Conservation (phyloP, 805 yeast species). For the Maudiozyma turicensis region DNA sequence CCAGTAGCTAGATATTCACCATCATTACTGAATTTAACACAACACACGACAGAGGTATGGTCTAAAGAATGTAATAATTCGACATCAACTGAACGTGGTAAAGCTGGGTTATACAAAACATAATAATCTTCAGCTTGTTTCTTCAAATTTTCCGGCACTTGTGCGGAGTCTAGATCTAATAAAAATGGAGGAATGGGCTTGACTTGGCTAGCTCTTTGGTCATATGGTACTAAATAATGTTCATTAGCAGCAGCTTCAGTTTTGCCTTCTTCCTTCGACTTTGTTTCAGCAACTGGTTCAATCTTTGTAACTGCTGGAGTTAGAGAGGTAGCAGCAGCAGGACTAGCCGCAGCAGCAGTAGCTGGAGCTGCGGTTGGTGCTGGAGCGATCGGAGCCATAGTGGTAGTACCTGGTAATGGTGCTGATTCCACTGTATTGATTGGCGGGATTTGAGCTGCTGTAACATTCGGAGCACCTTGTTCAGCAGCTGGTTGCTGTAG, state of each 20-base stretch:
- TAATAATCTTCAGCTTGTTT: slow-evolving; percentile 80
- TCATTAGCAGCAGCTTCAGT: slow-evolving; percentile 1
- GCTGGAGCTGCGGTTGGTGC: not conserved
- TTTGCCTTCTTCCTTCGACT: slow-evolving; percentile 5
- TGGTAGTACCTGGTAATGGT: not conserved
- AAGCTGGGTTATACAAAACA: slow-evolving; percentile 82
- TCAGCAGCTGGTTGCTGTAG: slow-evolving; percentile 3
- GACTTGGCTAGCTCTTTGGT: slow-evolving; percentile 40
- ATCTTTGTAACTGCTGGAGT: not conserved
- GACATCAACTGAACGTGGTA: slow-evolving; percentile 68
- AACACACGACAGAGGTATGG: slow-evolving; percentile 92
- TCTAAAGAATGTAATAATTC: slow-evolving; percentile 83
- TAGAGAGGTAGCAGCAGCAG: not conserved
- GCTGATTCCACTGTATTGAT: not conserved
- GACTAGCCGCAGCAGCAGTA: not conserved
- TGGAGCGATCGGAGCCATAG: not conserved
- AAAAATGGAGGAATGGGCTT: slow-evolving; percentile 74
- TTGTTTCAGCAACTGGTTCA: not conserved
- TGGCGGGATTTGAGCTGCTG: not conserved
- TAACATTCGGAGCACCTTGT: not conserved
- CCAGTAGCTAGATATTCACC: slow-evolving; percentile 97
- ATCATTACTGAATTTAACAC: slow-evolving; percentile 86
- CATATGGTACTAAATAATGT: slow-evolving; percentile 31
- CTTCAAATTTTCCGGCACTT: slow-evolving; percentile 70
- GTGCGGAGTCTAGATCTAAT: slow-evolving; percentile 66